Conservation (phyloP, 352 stramenopile species). For the Pythium brassicae region DNA sequence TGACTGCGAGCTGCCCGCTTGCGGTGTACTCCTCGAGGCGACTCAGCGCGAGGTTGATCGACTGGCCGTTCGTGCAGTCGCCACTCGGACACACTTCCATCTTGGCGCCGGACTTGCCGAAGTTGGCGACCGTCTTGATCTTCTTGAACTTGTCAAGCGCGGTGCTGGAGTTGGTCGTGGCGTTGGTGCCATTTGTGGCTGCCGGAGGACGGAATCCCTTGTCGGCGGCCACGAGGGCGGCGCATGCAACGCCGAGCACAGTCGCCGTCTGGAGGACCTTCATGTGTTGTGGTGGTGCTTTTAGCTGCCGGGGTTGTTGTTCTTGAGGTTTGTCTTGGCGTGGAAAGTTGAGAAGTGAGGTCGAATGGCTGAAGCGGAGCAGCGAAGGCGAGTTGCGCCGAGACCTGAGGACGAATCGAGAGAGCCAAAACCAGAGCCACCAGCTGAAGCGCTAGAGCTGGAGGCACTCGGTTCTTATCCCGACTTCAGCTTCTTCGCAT, state of each 20-base stretch:
- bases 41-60: slow-evolving; percentile 9
- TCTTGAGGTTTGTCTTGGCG: not conserved
- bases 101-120: slow-evolving; percentile 22
- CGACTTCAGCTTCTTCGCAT: no score
- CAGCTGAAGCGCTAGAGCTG: no score
- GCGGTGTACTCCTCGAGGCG: slow-evolving; percentile 28
- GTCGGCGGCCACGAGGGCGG: slow-evolving; percentile 3
- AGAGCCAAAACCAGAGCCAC: not conserved
- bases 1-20: slow-evolving; percentile 5
- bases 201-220: not conserved
- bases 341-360: not conserved
- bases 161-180: not conserved
- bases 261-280: slow-evolving; percentile 2
- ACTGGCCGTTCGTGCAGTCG: slow-evolving; percentile 11
- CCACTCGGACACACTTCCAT: slow-evolving; percentile 39
- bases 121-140: slow-evolving; percentile 34
- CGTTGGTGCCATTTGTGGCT: not conserved
- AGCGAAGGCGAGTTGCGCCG: not conserved
- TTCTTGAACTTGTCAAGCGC: slow-evolving; percentile 2
- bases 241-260: not conserved
- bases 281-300: not conserved
- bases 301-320: not conserved
- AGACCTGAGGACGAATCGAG: not conserved
- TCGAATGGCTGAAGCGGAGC: not conserved
- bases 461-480: no score